Evolutionary conservation across 1,284 basidiomycete species (phyloP).

Genomic region (Malassezia nana): DNA sequence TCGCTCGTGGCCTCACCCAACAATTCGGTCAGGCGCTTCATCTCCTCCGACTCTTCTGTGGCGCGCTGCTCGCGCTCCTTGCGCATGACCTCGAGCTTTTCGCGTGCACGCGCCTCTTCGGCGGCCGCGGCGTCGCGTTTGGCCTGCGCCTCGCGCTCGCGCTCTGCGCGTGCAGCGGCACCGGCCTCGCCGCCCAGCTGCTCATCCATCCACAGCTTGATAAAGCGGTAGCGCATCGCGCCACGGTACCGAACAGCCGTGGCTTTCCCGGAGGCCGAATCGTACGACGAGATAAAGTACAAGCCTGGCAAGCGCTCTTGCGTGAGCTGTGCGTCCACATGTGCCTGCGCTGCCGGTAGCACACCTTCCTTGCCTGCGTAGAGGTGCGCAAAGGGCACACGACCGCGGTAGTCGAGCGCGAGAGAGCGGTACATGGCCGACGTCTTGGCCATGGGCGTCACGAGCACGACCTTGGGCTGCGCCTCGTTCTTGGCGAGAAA

Average conservation of each 20-base stretch:
- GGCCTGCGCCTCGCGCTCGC: constrained; percentile 18
- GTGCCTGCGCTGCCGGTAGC: constrained; percentile 22
- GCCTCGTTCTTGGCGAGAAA: constrained; percentile 19
- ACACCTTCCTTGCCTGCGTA: constrained; percentile 32
- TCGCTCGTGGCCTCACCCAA: constrained; percentile 1
- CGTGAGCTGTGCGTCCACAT: constrained; percentile 29
- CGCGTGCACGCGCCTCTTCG: not conserved
- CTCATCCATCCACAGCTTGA: constrained; percentile 37
- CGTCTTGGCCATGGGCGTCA: constrained; percentile 36
- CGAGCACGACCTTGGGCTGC: constrained; percentile 40
- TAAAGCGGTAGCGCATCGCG: constrained; percentile 32
- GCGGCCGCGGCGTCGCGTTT: not conserved
- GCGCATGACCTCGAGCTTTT: constrained; percentile 9
- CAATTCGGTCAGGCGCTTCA: not conserved
- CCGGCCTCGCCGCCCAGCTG: constrained; percentile 11
- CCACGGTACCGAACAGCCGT: constrained; percentile 31
- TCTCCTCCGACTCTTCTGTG: not conserved
- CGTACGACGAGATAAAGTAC: constrained; percentile 25
- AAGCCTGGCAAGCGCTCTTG: constrained; percentile 32
- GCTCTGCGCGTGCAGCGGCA: constrained; percentile 19
- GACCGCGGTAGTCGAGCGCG: constrained; percentile 39
- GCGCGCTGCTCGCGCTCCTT: not conserved
- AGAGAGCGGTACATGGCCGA: constrained; percentile 43
- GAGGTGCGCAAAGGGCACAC: constrained; percentile 33
- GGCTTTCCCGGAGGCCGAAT: constrained; percentile 18